A percentile compares a stretch with the other conserved stretches of the same genome.
Conservation (phyloP, 495 filamentous ascomycete genomes). For the Amniculicola lignicola region DNA sequence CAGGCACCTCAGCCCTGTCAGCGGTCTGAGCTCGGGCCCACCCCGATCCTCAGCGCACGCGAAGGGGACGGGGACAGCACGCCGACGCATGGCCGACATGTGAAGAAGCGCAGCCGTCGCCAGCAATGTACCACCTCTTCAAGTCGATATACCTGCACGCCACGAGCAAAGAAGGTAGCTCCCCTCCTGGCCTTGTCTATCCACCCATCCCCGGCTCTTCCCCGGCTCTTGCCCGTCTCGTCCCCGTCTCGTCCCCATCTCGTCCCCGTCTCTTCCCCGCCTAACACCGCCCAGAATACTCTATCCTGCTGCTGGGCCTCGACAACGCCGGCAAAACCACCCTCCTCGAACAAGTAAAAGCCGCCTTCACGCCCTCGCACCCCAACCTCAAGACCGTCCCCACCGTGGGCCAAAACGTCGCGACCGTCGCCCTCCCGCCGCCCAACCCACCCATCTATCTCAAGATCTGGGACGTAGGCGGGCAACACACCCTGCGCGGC, state of each 20-base stretch:
- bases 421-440: slow-evolving; percentile 78
- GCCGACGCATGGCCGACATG: too few species aligned
- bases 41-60: too few species aligned
- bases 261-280: not conserved
- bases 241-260: not conserved
- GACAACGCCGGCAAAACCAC: slow-evolving; percentile 99
- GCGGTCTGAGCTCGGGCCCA: not conserved
- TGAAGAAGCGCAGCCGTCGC: slow-evolving; percentile 10
- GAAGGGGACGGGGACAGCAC: too few species aligned
- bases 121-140: slow-evolving; percentile 87
- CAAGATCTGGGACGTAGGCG: slow-evolving; percentile 98
- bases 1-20: not conserved
- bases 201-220: not conserved
- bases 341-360: slow-evolving; percentile 92
- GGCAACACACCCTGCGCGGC: slow-evolving; percentile 80
- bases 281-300: slow-evolving; percentile 68
- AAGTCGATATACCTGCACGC: slow-evolving; percentile 92
- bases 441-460: slow-evolving; percentile 95
- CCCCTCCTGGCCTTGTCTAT: not conserved
- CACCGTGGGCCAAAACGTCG: slow-evolving; percentile 95
- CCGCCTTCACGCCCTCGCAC: slow-evolving; percentile 54
- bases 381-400: slow-evolving; percentile 71
- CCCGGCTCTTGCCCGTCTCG: not conserved
- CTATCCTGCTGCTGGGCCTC: slow-evolving; percentile 91
- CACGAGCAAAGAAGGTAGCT: slow-evolving; percentile 85